Percentiles rank a stretch among this genome's conserved stretches.
Evolutionary conservation across 768 basidiomycete genomes (phyloP).

Genomic region (Russula vinacea): DNA sequence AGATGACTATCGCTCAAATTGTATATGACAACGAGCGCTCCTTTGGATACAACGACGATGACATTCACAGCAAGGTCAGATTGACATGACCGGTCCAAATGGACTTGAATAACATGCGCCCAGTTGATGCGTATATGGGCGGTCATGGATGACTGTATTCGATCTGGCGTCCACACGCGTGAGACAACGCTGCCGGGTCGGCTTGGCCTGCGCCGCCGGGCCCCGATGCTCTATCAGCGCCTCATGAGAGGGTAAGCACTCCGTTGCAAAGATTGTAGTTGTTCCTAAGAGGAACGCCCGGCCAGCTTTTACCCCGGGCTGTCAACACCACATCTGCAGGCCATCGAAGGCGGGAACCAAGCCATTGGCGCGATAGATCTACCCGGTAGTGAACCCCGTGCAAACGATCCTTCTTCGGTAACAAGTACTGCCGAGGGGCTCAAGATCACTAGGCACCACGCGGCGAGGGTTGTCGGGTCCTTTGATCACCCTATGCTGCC

Average conservation of each 20-base stretch:
- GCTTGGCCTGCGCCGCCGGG: constrained; percentile 71
- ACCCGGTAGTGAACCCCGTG: constrained; percentile 30
- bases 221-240: constrained; percentile 84
- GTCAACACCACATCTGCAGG: constrained; percentile 38
- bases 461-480: constrained; percentile 60
- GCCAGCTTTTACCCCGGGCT: constrained; percentile 53
- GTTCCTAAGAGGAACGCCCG: constrained; percentile 10
- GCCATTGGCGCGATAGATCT: constrained; percentile 29
- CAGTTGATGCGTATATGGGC: constrained; percentile 76
- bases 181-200: constrained; percentile 86
- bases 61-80: constrained; percentile 68
- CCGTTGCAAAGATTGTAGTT: neutral
- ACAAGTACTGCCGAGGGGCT: neutral
- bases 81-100: constrained; percentile 3
- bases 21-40: constrained; percentile 89
- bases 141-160: constrained; percentile 93
- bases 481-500: constrained; percentile 78
- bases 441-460: constrained; percentile 29
- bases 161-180: constrained; percentile 72
- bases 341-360: constrained; percentile 37
- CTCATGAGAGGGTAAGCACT: constrained; percentile 77
- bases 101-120: constrained; percentile 4
- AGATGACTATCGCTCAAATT: constrained; percentile 93
- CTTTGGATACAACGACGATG: constrained; percentile 72
- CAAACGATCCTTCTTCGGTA: constrained; percentile 25